Evolutionary conservation across 2,329 filamentous ascomycete genomes (phyloP).

Genomic region (Grosmannia serpens): DNA sequence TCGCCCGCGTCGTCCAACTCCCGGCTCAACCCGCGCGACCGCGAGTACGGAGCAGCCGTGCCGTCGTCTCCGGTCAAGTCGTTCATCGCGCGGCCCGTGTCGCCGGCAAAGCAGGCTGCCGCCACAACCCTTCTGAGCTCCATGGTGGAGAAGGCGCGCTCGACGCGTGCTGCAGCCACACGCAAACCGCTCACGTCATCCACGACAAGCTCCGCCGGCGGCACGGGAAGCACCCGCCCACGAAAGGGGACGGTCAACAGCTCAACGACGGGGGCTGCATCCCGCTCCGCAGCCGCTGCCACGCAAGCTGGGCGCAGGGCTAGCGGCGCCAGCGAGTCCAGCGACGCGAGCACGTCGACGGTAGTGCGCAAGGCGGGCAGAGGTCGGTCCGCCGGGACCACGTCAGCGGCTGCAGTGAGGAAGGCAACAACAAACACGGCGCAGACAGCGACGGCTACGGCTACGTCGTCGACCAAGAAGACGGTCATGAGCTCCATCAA

Average conservation of each 20-base stretch:
- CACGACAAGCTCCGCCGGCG: slow-evolving; percentile 26
- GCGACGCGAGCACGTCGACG: slow-evolving; percentile 52
- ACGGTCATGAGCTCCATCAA: slow-evolving; percentile 43
- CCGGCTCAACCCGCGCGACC: slow-evolving; percentile 47
- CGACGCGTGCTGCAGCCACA: slow-evolving; percentile 32
- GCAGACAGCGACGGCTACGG: slow-evolving; percentile 22
- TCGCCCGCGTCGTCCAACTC: slow-evolving; percentile 79
- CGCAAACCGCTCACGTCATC: slow-evolving; percentile 35
- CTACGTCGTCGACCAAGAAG: slow-evolving; percentile 31
- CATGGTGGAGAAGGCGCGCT: slow-evolving; percentile 51
- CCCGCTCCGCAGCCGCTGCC: slow-evolving; percentile 15
- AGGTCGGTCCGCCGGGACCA: slow-evolving; percentile 7
- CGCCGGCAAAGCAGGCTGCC: slow-evolving; percentile 46
- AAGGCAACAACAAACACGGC: slow-evolving; percentile 22
- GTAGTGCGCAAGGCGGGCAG: slow-evolving; percentile 44
- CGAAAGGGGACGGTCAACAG: slow-evolving; percentile 18
- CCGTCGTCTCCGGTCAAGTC: slow-evolving; percentile 44
- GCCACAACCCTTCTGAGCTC: slow-evolving; percentile 37
- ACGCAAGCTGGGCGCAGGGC: slow-evolving; percentile 37
- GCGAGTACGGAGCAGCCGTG: slow-evolving; percentile 17
- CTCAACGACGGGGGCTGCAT: slow-evolving; percentile 21
- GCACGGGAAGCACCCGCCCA: slow-evolving; percentile 21
- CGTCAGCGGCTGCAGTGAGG: slow-evolving; percentile 23
- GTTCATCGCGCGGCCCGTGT: slow-evolving; percentile 45
- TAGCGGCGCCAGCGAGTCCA: slow-evolving; percentile 52